Evolutionary conservation across 2,329 filamentous ascomycete species (phyloP).

Genomic region (Nemania bipapillata): DNA sequence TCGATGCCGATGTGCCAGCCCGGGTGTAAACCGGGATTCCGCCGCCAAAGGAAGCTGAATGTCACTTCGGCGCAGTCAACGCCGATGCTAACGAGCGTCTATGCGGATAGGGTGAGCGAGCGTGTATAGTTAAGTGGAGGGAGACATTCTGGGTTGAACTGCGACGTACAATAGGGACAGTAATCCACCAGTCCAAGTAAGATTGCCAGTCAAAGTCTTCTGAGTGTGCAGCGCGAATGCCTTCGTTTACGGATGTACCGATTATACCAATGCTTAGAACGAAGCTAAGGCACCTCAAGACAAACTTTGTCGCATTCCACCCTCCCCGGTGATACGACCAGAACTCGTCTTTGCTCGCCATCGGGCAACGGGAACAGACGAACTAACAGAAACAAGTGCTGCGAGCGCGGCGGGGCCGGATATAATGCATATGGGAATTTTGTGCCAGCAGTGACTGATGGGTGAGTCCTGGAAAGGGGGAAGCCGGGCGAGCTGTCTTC

Average conservation of each 20-base stretch:
- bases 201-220: neutral
- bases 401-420: constrained; percentile 4
- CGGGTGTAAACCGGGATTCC: constrained; percentile 30
- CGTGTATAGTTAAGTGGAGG: neutral
- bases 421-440: constrained; percentile 9
- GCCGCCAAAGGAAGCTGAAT: constrained; percentile 16
- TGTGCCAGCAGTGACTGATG: neutral
- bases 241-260: constrained; percentile 10
- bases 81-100: constrained; percentile 20
- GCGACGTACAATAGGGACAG: constrained; percentile 21
- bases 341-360: constrained; percentile 19
- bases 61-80: constrained; percentile 15
- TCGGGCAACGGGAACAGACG: constrained; percentile 4
- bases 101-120: constrained; percentile 5
- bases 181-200: constrained; percentile 20
- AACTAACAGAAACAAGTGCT: neutral
- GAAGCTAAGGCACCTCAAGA: constrained; percentile 25
- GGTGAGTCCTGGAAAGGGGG: constrained; percentile 10
- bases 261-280: constrained; percentile 16
- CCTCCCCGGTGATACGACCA: constrained; percentile 26
- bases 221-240: neutral
- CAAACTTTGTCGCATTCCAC: constrained; percentile 30
- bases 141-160: neutral
- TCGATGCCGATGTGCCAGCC: constrained; percentile 32
- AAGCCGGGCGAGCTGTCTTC: neutral